Conservation (phyloP, 371 early-diverging fungal species). For the Mortierella sp. region DNA sequence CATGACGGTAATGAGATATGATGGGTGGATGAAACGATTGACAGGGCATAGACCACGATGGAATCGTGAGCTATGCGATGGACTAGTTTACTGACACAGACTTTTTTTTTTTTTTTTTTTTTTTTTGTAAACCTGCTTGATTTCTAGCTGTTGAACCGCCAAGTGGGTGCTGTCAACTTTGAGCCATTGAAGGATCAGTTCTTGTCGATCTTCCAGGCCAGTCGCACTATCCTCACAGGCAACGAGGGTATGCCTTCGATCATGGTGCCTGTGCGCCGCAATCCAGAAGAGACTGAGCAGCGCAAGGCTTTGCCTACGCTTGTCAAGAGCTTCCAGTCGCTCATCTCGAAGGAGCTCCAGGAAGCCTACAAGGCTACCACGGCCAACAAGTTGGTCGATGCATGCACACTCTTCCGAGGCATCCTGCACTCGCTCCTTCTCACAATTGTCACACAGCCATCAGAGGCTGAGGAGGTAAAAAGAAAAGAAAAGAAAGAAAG, state of each 20-base stretch:
- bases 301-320: conserved; percentile 67
- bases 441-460: conserved; percentile 62
- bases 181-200: conserved; percentile 89
- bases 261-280: conserved; percentile 69
- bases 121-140: neutral
- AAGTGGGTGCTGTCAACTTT: conserved; percentile 90
- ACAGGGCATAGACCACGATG: neutral
- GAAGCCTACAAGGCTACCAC: conserved; percentile 84
- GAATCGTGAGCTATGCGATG: neutral
- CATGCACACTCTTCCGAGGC: conserved; percentile 76
- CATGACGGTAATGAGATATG: conserved; percentile 74
- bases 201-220: conserved; percentile 81
- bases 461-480: conserved; percentile 76
- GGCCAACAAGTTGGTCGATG: conserved; percentile 79
- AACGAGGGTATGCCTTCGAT: conserved; percentile 72
- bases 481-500: too few relatives aligned
- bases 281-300: conserved; percentile 63
- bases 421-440: conserved; percentile 81
- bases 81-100: neutral
- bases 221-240: conserved; percentile 73
- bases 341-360: conserved; percentile 70
- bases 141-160: conserved; percentile 79
- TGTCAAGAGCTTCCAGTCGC: conserved; percentile 63
- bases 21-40: neutral
- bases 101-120: neutral